Percentiles rank a stretch among this genome's conserved stretches.
These are phyloP conservation scores for Arthromyces matolae DNA, from an alignment of 768 basidiomycete species.

Conservation along the genomic window DNA sequence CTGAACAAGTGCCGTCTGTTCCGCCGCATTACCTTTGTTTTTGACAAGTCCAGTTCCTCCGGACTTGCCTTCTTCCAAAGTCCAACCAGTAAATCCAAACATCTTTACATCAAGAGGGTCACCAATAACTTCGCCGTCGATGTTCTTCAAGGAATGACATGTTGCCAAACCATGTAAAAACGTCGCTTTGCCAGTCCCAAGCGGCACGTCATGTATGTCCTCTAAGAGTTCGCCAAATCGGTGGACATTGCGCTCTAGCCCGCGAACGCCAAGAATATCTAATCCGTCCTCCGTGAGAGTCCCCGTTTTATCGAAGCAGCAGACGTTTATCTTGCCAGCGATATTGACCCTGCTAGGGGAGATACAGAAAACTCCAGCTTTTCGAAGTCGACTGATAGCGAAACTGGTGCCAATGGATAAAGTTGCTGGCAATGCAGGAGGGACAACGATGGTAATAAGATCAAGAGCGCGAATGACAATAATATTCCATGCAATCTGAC, in stretches of 20 bases:
- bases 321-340: conserved; percentile 93
- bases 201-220: conserved; percentile 82
- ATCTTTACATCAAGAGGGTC: conserved; percentile 97
- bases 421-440: conserved; percentile 95
- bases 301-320: conserved; percentile 99
- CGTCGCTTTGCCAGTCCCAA: conserved; percentile 67
- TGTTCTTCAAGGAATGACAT: conserved; percentile 91
- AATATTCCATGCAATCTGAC: conserved; percentile 81
- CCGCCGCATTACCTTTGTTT: conserved; percentile 52
- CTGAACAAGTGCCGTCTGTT: conserved; percentile 89
- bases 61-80: conserved; percentile 83
- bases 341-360: conserved; percentile 95
- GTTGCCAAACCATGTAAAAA: conserved; percentile 93
- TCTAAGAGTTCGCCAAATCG: conserved; percentile 89
- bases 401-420: conserved; percentile 97
- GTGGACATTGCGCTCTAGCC: conserved; percentile 68
- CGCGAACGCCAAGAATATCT: conserved; percentile 92
- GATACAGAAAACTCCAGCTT: conserved; percentile 90
- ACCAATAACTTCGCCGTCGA: conserved; percentile 85
- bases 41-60: conserved; percentile 71
- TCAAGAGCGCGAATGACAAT: conserved; percentile 91
- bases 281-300: conserved; percentile 97
- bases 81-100: conserved; percentile 98
- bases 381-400: conserved; percentile 83
- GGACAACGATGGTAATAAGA: conserved; percentile 94